Evolutionary conservation across 768 basidiomycete genomes (phyloP).

Genomic region (Ramaria sp.): DNA sequence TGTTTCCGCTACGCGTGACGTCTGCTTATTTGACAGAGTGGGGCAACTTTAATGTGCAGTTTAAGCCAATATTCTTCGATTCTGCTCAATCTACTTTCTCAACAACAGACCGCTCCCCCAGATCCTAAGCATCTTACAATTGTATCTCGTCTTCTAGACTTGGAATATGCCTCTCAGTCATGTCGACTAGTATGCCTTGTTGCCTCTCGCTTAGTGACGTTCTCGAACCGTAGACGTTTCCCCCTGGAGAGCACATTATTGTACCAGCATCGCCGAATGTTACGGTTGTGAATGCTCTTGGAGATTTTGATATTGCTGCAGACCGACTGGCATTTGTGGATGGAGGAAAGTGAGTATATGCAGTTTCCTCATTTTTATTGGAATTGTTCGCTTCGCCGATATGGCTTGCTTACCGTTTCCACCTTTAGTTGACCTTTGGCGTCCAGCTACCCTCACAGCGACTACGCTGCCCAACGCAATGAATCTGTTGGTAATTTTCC

Average conservation of each 20-base stretch:
- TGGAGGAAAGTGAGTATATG: slow-evolving; percentile 49
- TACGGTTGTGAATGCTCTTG: slow-evolving; percentile 69
- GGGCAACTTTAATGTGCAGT: slow-evolving; percentile 71
- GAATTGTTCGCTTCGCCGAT: neutral
- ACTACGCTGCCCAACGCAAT: slow-evolving; percentile 23
- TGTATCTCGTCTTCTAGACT: slow-evolving; percentile 63
- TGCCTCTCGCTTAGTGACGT: neutral
- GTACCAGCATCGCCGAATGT: slow-evolving; percentile 72
- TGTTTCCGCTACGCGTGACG: neutral
- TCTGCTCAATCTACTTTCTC: neutral
- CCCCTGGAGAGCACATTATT: slow-evolving; percentile 60
- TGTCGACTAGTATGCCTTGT: slow-evolving; percentile 42
- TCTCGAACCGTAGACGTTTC: too few relatives aligned
- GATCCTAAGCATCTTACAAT: slow-evolving; percentile 60
- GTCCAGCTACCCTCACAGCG: slow-evolving; percentile 21
- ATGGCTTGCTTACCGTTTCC: neutral
- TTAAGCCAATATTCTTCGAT: neutral
- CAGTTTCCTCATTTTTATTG: neutral
- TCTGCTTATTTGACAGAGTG: slow-evolving; percentile 36
- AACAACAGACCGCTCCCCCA: slow-evolving; percentile 57
- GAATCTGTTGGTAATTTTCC: slow-evolving; percentile 22
- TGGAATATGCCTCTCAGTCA: slow-evolving; percentile 60
- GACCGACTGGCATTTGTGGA: slow-evolving; percentile 84
- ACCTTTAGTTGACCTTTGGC: slow-evolving; percentile 24
- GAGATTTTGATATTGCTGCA: slow-evolving; percentile 70